Base-by-base conservation (phyloP, 257 asterid genomes). In the Catharanthus roseus region DNA sequence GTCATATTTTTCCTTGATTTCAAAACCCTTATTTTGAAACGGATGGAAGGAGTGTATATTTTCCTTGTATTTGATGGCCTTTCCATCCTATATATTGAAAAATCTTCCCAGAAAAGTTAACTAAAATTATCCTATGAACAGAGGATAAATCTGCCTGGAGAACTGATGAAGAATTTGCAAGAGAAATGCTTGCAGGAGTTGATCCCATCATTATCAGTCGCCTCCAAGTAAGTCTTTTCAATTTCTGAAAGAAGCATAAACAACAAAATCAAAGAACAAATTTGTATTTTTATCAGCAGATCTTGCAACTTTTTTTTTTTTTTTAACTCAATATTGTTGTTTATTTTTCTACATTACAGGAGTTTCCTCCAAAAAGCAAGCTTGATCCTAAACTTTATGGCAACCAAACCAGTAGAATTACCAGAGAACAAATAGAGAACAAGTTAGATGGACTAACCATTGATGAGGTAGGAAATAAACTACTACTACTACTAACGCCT, bases 161-260 rank as follows among this genome's bases (percentile, higher is more conserved):
- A 76, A 74, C 96, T 15, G 95, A 91, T 53, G 92, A 84, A 79
- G 96, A 89, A 77, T 91, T 89, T 72, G 88, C 85, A 56, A 84
- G 95, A 81, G 95, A 90, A 80, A 87, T 83, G 95, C 81, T 90
- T 64, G 97, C 95, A n/a, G 97, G 96, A 73, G 47, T 81, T 61
- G 82, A 87, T 81, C 96, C 97, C 47, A 82, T 88, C 69, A 77
- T 82, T 26, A 82, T 90, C 75, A 72, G 87, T 50, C 75, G 88
- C 28, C 96, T 90, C 79, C 80, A 87, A 70, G 97, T 90, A 86
- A 72, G 63, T 58, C 58, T 36, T 49, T 11, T 6, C 23, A 38
- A 28, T 41, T 65, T 29, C 29, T 84, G 85, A 96, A 96, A 62
- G 69, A 79, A 41, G 88, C 96, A 13, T 93, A 90, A 77, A 85